A percentile compares a stretch with the other conserved stretches of the same genome.
Conservation (phyloP, 140 eudicot species). For the Bidens hawaiensis region DNA sequence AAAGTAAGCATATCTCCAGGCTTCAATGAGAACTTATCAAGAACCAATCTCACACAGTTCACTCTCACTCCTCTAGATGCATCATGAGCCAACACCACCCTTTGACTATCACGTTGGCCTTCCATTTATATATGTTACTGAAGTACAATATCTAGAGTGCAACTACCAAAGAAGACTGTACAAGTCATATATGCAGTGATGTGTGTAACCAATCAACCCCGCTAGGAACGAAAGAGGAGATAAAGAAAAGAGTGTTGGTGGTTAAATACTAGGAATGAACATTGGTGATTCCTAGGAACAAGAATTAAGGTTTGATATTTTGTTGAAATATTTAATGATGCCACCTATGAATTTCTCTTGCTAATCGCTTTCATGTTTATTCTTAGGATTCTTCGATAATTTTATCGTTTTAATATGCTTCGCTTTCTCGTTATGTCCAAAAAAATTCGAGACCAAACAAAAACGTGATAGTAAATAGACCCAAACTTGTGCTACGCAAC, state of each 20-base stretch:
- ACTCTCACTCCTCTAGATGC: slow-evolving; percentile 25
- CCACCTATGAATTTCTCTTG: slow-evolving; percentile 26
- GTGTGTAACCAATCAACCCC: background rate
- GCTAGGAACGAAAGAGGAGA: background rate
- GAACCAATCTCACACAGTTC: slow-evolving; percentile 31
- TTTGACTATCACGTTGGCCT: slow-evolving; percentile 30
- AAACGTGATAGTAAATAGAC: background rate
- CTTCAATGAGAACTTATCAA: slow-evolving; percentile 31
- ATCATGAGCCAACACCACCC: slow-evolving; percentile 44
- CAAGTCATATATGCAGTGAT: slow-evolving; percentile 12
- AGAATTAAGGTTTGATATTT: slow-evolving; percentile 1
- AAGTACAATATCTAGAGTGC: background rate
- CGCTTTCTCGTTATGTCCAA: background rate
- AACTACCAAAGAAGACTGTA: background rate
- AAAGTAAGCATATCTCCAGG: slow-evolving; percentile 36
- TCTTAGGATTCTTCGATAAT: slow-evolving; percentile 15
- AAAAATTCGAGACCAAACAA: background rate
- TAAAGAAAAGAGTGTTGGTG: background rate
- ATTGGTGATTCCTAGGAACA: slow-evolving; percentile 1
- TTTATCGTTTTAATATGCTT: background rate
- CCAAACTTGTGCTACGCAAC: background rate
- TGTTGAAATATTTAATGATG: slow-evolving; percentile 11
- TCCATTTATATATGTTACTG: slow-evolving; percentile 13
- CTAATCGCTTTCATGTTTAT: slow-evolving; percentile 4
- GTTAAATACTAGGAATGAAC: slow-evolving; percentile 2